Conservation (phyloP, 2,329 filamentous ascomycete species). For the Juglanconis sp. region DNA sequence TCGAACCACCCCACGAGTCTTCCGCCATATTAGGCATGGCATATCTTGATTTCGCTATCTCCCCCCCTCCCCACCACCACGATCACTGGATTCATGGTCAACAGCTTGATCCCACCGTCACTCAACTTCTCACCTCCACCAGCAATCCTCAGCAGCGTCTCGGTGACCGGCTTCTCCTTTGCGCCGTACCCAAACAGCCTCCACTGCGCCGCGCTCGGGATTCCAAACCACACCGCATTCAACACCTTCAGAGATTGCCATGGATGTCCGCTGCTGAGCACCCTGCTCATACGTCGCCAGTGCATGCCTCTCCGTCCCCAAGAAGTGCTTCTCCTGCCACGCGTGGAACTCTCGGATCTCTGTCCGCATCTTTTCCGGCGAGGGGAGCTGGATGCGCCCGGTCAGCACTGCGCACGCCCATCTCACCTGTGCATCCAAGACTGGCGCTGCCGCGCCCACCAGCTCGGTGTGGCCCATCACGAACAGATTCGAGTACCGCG, state of each 20-base stretch:
- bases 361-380: constrained; percentile 24
- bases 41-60: too few species aligned
- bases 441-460: constrained; percentile 29
- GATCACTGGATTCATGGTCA: neutral
- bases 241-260: constrained; percentile 26
- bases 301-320: constrained; percentile 31
- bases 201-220: constrained; percentile 34
- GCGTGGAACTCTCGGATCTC: constrained; percentile 26
- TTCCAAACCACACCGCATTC: constrained; percentile 33
- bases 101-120: constrained; percentile 1
- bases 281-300: constrained; percentile 24
- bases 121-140: constrained; percentile 12
- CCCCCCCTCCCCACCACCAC: neutral
- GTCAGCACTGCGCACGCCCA: constrained; percentile 29
- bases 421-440: constrained; percentile 33
- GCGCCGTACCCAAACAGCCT: constrained; percentile 31
- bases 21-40: too few species aligned
- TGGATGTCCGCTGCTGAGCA: constrained; percentile 27
- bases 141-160: constrained; percentile 30
- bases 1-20: too few species aligned
- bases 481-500: constrained; percentile 30
- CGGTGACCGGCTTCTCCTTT: constrained; percentile 27
- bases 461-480: constrained; percentile 32
- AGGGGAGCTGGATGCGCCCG: constrained; percentile 25
- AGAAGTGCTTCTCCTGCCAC: constrained; percentile 26